These are phyloP conservation scores for Mediolabrus comicus DNA, from an alignment of 108 stramenopile species.

Conservation along the genomic window DNA sequence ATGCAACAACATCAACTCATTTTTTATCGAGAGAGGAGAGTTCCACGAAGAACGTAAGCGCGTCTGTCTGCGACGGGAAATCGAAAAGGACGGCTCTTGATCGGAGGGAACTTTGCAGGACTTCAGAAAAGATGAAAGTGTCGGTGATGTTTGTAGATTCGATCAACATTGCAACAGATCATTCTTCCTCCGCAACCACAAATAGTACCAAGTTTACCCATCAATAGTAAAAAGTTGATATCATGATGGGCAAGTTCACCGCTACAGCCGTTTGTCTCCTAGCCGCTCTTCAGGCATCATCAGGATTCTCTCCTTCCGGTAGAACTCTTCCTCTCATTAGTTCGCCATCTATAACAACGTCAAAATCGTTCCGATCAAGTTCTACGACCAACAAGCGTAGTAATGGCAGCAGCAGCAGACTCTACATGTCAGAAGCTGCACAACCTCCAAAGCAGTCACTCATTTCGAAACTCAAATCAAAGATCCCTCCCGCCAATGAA, in stretches of 20 bases:
- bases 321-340: neutral
- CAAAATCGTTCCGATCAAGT: conserved; percentile 2
- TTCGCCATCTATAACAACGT: neutral
- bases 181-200: neutral
- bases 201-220: no score
- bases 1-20: no score
- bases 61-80: no score
- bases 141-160: no score
- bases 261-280: conserved; percentile 6
- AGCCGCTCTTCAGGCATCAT: neutral
- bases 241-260: conserved; percentile 4
- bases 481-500: conserved; percentile 77
- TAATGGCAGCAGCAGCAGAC: neutral
- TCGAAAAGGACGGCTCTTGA: no score
- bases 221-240: neutral
- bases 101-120: no score
- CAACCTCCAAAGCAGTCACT: conserved; percentile 10
- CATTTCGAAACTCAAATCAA: conserved; percentile 52
- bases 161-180: no score
- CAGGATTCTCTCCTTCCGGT: conserved; percentile 9
- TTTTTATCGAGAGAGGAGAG: no score
- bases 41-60: no score
- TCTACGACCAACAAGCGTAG: neutral
- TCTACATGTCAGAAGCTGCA: conserved; percentile 10
- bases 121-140: no score